Evolutionary conservation across 2,329 filamentous ascomycete species (phyloP), one percentile per base, ranked within the genome.

Genomic region (Ophiocordyceps australis): DNA sequence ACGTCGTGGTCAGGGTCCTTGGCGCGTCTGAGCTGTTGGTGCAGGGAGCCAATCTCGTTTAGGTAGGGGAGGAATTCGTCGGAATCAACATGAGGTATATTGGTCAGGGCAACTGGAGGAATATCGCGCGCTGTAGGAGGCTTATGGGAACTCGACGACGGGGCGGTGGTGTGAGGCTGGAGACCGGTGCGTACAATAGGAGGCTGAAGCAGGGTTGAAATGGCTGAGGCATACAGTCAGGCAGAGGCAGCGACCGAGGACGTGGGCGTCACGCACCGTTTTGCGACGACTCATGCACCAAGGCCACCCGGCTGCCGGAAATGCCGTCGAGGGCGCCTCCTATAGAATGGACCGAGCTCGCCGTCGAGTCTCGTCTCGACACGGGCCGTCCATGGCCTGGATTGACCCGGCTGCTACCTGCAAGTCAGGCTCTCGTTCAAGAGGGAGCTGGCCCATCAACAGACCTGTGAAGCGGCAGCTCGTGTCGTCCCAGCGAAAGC

Each of bases 151-250:
- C 70, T 77, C n/a, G 70, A 69, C 7, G 55, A 48, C 2, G 79
- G 68, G 3, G 76, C 71, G 3, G 74, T 62, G 1, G 75, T 76
- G 47, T 91, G 77, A 14, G 85, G 78, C 28, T 83, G 62, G 25
- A 93, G 65, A 29, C 86, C 85, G 3, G 85, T 92, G 35, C 86
- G 72, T 30, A 91, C 72, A 37, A 93, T 92, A 4, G 86, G 81
- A 16, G 82, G 76, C 43, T 92, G 80, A 4, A 95, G 65, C n/a
- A 95, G 64, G 2, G 82, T 92, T 7, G 85, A 93, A 39, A 95
- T 95, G 33, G 89, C 78, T 81, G 24, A 27, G 25, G 24, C 25
- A 23, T 10, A 18, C 14, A 26, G 20, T 15, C 8, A 4, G 7
- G 9, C 7, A 2, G 13, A 11, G 9, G 14, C 11, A 11, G 17